Evolutionary conservation across 2,329 filamentous ascomycete genomes (phyloP).

Genomic region (Drechslerella dactyloides): DNA sequence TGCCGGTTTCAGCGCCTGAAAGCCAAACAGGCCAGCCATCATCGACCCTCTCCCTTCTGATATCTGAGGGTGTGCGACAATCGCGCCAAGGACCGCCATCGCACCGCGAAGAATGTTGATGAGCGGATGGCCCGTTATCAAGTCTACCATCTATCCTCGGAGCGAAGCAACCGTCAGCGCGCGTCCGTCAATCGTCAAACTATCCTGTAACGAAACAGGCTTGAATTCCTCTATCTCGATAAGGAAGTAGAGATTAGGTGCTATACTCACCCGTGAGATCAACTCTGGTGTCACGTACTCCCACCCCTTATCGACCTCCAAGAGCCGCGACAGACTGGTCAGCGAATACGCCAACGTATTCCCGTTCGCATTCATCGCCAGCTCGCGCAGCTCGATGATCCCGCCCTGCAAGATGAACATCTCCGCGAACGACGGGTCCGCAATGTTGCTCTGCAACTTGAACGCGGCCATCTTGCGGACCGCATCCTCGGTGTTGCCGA

Average conservation of each 20-base stretch:
- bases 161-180: conserved; percentile 28
- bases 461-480: conserved; percentile 98
- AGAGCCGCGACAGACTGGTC: conserved; percentile 81
- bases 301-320: conserved; percentile 99
- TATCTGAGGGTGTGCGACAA: conserved; percentile 81
- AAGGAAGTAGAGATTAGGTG: not conserved
- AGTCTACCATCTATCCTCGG: conserved; percentile 72
- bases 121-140: conserved; percentile 91
- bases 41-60: conserved; percentile 62
- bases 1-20: conserved; percentile 87
- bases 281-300: conserved; percentile 67
- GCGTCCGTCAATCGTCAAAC: conserved; percentile 56
- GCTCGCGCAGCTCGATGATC: conserved; percentile 76
- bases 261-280: conserved; percentile 65
- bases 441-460: conserved; percentile 93
- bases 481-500: conserved; percentile 67
- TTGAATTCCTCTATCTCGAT: not conserved
- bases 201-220: not conserved
- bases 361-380: conserved; percentile 83
- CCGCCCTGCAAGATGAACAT: conserved; percentile 92
- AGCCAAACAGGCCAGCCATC: conserved; percentile 74
- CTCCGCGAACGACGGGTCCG: conserved; percentile 94
- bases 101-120: conserved; percentile 97
- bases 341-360: conserved; percentile 96
- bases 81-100: conserved; percentile 93